A percentile compares a stretch with the other conserved stretches of the same genome.
These are phyloP conservation scores for Spathaspora gorwiae DNA, from an alignment of 805 yeast genomes.

Conservation along the genomic window DNA sequence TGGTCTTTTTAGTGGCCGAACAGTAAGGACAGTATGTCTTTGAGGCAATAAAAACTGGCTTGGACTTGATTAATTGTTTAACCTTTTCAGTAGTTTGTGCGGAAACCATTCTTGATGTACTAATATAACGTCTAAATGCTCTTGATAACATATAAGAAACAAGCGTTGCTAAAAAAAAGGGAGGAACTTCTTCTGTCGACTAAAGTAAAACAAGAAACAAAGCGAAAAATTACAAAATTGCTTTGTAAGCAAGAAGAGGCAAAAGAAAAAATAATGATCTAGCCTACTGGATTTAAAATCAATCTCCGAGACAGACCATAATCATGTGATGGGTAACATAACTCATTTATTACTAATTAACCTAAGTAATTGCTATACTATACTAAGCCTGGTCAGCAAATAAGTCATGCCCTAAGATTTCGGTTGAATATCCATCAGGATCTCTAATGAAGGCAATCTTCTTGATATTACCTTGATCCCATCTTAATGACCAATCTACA, in stretches of 20 bases:
- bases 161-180: neutral
- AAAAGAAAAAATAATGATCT: neutral
- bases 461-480: constrained; percentile 51
- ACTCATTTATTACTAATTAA: no score
- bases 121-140: constrained; percentile 8
- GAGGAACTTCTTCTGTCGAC: neutral
- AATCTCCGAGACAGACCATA: no score
- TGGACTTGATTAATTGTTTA: constrained; percentile 56
- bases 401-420: constrained; percentile 50
- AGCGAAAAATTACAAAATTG: neutral
- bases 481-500: constrained; percentile 55
- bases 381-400: constrained; percentile 5
- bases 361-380: no score
- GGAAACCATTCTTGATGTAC: constrained; percentile 46
- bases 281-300: no score
- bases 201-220: neutral
- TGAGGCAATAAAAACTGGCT: constrained; percentile 76
- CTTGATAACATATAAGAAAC: constrained; percentile 7
- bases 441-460: constrained; percentile 72
- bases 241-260: neutral
- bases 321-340: no score
- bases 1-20: constrained; percentile 40
- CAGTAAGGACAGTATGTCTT: constrained; percentile 43
- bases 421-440: constrained; percentile 88
- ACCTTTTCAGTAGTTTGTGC: constrained; percentile 55